A percentile compares a stretch with the other conserved stretches of the same genome.
These are phyloP conservation scores for Gymnopus androsaceus DNA, from an alignment of 1,284 basidiomycete genomes.

Conservation along the genomic window DNA sequence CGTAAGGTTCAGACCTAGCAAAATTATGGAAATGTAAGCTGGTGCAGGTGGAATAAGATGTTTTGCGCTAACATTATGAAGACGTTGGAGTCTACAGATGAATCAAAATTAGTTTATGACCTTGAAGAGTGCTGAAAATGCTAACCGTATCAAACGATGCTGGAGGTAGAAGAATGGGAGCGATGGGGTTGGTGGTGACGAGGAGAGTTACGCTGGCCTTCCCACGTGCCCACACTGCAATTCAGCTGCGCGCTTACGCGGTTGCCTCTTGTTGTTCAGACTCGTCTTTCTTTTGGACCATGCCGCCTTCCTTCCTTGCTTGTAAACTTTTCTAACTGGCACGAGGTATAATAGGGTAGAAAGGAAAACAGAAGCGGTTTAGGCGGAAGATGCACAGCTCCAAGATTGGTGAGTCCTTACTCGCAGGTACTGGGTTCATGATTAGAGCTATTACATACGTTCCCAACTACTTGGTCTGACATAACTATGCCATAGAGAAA, in stretches of 20 bases:
- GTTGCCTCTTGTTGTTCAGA: too few relatives aligned
- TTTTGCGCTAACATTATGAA: constrained; percentile 17
- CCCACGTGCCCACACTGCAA: background rate
- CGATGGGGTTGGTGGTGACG: background rate
- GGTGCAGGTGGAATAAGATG: background rate
- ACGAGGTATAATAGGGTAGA: too few relatives aligned
- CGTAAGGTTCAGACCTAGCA: constrained; percentile 89
- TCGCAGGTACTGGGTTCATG: background rate
- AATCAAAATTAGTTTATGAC: background rate
- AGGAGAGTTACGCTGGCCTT: background rate
- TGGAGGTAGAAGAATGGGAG: background rate
- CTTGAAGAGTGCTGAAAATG: background rate
- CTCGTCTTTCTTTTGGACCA: too few relatives aligned
- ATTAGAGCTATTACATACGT: too few relatives aligned
- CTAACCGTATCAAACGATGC: constrained; percentile 21
- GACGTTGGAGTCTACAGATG: constrained; percentile 8
- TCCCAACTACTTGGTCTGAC: too few relatives aligned
- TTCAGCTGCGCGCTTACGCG: too few relatives aligned
- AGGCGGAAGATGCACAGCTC: background rate
- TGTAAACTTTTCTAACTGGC: too few relatives aligned
- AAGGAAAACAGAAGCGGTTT: background rate
- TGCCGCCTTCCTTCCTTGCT: too few relatives aligned
- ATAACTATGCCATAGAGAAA: too few relatives aligned
- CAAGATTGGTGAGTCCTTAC: background rate
- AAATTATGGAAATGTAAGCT: background rate